Evolutionary conservation across 306 rosid genomes (phyloP).

Genomic region (Crataegus laevigata): DNA sequence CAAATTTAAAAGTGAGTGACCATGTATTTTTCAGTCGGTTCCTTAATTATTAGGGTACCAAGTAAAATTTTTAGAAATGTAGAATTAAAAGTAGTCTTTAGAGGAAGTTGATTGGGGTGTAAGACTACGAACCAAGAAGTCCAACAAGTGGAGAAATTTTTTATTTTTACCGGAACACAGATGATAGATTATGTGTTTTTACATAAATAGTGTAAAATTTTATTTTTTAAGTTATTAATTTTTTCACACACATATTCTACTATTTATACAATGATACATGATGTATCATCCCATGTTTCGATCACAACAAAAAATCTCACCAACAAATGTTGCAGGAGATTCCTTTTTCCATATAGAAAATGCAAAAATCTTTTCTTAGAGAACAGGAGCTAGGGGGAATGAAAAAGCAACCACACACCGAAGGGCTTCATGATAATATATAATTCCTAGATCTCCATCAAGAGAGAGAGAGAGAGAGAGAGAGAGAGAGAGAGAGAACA

Average conservation of each 20-base stretch:
- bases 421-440: constrained; percentile 36
- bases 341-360: not conserved
- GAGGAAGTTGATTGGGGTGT: not conserved
- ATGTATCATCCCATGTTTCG: too few relatives aligned
- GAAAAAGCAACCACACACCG: constrained; percentile 21
- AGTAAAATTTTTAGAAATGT: not conserved
- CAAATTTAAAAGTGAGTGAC: too few relatives aligned
- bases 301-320: too few relatives aligned
- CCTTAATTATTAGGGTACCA: not conserved
- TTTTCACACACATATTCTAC: too few relatives aligned
- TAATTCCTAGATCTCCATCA: constrained; percentile 8
- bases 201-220: too few relatives aligned
- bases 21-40: too few relatives aligned
- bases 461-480: constrained; percentile 27
- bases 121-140: not conserved
- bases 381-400: not conserved
- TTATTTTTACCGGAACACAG: too few relatives aligned
- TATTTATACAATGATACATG: too few relatives aligned
- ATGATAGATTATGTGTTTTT: too few relatives aligned
- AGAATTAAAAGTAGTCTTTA: not conserved
- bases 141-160: not conserved
- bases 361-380: constrained; percentile 2
- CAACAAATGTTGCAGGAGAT: constrained; percentile 4
- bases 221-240: too few relatives aligned
- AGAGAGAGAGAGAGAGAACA: constrained; percentile 15